phyloP scores from a whole-genome alignment of 1,284 basidiomycete genomes.

The Sanghuangporus sanghuang region DNA sequence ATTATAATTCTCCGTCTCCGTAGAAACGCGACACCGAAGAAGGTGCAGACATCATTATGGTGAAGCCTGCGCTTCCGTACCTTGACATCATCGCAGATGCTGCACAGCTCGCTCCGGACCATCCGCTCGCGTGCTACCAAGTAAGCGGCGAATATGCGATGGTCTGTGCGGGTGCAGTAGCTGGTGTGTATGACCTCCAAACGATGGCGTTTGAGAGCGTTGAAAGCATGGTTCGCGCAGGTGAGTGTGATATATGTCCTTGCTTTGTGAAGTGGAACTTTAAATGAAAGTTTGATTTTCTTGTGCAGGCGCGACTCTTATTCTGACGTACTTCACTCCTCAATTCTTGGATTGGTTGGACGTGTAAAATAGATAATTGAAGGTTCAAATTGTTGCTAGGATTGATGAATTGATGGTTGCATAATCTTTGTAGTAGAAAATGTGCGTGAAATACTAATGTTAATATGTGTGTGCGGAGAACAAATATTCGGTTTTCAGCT shows the following conservation, averaged over 20 bases:
- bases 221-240: slow-evolving; percentile 88
- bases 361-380: slow-evolving; percentile 25
- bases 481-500: background rate
- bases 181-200: slow-evolving; percentile 89
- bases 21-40: slow-evolving; percentile 88
- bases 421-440: background rate
- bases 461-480: background rate
- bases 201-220: slow-evolving; percentile 93
- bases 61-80: slow-evolving; percentile 95
- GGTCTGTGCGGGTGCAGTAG: slow-evolving; percentile 89
- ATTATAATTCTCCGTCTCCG: background rate
- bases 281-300: background rate
- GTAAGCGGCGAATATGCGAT: slow-evolving; percentile 98
- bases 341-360: slow-evolving; percentile 91
- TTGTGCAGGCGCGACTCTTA: slow-evolving; percentile 75
- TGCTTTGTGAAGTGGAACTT: slow-evolving; percentile 15
- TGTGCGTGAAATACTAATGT: background rate
- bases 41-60: slow-evolving; percentile 99
- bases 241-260: slow-evolving; percentile 30
- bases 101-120: slow-evolving; percentile 74
- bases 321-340: slow-evolving; percentile 94
- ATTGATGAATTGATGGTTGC: background rate
- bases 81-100: slow-evolving; percentile 95
- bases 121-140: slow-evolving; percentile 93
- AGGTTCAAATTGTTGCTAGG: background rate